These are phyloP conservation scores for Pyrenula massariospora DNA, from an alignment of 495 filamentous ascomycete species.

Conservation along the genomic window DNA sequence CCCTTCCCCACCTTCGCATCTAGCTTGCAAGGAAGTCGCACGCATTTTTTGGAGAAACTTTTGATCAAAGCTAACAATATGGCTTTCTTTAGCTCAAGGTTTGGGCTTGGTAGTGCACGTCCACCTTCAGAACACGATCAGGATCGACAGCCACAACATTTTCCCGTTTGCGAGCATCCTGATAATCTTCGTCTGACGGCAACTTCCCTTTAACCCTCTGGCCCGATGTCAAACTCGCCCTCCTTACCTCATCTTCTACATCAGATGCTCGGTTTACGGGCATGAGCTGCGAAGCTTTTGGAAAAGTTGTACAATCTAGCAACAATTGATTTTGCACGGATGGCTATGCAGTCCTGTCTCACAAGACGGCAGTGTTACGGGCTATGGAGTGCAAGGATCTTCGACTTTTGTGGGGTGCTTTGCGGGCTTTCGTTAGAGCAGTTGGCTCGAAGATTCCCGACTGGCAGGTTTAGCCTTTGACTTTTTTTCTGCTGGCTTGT, in stretches of 20 bases:
- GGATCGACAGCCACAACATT: neutral
- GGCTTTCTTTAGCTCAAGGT: slow-evolving; percentile 58
- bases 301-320: neutral
- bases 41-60: slow-evolving; percentile 7
- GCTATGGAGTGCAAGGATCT: neutral
- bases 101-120: slow-evolving; percentile 55
- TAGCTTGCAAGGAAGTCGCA: too few species aligned
- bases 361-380: neutral
- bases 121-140: neutral
- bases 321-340: neutral
- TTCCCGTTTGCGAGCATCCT: slow-evolving; percentile 1
- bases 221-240: neutral
- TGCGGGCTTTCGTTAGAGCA: neutral
- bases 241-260: neutral
- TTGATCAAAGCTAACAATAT: slow-evolving; percentile 1
- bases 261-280: neutral
- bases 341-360: neutral
- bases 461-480: neutral
- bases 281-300: neutral
- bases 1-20: neutral
- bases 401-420: neutral
- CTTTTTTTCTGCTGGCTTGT: neutral
- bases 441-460: neutral
- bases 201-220: neutral
- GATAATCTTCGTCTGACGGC: neutral